Percentiles rank a stretch among this genome's conserved stretches.
Conservation (phyloP, 148 eudicot species). For the Cornus florida region DNA sequence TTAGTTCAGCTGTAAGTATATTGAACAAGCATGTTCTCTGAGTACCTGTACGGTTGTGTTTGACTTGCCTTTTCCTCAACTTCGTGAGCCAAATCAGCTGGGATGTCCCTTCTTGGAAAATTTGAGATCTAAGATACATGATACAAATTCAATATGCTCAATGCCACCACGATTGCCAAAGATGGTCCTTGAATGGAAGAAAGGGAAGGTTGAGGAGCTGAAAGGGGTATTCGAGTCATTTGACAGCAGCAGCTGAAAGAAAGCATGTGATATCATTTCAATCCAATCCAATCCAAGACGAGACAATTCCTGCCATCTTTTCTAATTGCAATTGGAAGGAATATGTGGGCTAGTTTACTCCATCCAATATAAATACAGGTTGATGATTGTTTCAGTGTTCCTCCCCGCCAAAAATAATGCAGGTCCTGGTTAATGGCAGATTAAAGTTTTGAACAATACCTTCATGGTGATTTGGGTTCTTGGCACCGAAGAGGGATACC, state of each 20-base stretch:
- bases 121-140: background rate
- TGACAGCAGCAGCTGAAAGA: background rate
- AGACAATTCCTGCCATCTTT: background rate
- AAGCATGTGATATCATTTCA: background rate
- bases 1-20: no score
- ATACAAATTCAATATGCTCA: background rate
- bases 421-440: background rate
- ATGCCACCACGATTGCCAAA: background rate
- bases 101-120: background rate
- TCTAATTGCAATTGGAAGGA: no score
- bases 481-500: constrained; percentile 29
- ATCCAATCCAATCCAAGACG: background rate
- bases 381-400: background rate
- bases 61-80: background rate
- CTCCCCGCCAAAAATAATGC: background rate
- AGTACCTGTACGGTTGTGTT: background rate
- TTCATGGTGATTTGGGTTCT: constrained; percentile 22
- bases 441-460: background rate
- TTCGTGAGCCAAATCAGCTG: background rate
- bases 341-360: no score
- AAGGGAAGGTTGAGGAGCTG: background rate
- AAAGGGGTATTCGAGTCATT: background rate
- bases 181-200: background rate
- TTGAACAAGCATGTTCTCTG: no score
- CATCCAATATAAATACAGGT: background rate